phyloP scores from a whole-genome alignment of 2,329 filamentous ascomycete species.

The Botrytis aclada region DNA sequence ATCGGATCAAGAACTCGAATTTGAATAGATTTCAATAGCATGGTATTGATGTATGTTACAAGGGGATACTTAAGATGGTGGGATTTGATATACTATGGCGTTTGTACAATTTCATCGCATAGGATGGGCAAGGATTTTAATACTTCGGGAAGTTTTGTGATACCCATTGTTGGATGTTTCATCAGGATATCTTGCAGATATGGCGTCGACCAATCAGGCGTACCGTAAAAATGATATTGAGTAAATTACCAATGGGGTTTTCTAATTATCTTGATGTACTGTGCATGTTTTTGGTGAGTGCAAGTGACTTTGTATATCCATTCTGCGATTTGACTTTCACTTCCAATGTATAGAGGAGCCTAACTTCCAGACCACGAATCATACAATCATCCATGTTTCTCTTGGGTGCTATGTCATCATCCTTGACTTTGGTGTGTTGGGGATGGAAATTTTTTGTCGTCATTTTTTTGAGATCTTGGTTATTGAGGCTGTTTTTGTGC shows the following conservation, averaged over 20 bases:
- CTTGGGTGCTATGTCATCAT: not conserved
- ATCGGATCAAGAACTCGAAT: not conserved
- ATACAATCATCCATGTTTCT: not conserved
- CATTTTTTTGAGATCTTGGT: not conserved
- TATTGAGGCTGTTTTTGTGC: rapidly evolving
- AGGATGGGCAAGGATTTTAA: not conserved
- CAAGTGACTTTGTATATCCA: not conserved
- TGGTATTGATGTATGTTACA: too few species aligned
- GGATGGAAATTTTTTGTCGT: too few species aligned
- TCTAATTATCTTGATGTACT: not conserved
- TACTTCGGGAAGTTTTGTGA: not conserved
- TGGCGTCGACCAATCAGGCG: not conserved
- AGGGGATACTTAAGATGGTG: not conserved
- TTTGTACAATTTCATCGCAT: not conserved
- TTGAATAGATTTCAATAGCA: not conserved
- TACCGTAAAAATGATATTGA: not conserved
- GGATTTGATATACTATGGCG: not conserved
- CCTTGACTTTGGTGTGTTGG: not conserved
- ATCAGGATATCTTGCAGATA: not conserved
- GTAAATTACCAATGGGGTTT: not conserved
- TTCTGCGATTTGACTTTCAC: not conserved
- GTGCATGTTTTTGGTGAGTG: not conserved
- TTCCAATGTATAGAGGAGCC: not conserved
- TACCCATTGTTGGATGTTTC: not conserved
- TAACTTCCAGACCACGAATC: not conserved